Percentiles rank a stretch among this genome's conserved stretches.
These are phyloP conservation scores for Candida quercuum DNA, from an alignment of 805 yeast genomes.

Conservation along the genomic window DNA sequence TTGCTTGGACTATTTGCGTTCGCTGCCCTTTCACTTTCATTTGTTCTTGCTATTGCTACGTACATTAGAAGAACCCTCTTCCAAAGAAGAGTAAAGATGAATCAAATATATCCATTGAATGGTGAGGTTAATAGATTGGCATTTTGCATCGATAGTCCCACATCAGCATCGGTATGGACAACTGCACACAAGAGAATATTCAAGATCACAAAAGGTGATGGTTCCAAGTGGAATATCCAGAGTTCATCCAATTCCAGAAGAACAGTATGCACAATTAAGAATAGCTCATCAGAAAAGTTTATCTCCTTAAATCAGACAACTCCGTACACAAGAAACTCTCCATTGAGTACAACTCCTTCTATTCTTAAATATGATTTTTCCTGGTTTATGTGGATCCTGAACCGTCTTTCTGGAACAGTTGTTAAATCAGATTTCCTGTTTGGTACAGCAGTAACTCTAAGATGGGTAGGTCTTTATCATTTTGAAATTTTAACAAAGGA, in stretches of 20 bases:
- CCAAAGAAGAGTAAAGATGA: neutral
- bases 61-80: neutral
- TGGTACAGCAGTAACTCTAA: conserved; percentile 12
- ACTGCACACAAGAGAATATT: conserved; percentile 6
- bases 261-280: conserved; percentile 14
- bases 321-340: conserved; percentile 6
- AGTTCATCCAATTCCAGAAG: conserved; percentile 3
- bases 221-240: conserved; percentile 15
- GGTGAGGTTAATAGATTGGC: neutral
- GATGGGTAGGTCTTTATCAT: conserved; percentile 20
- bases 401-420: neutral
- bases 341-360: conserved; percentile 17
- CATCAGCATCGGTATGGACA: conserved; percentile 1
- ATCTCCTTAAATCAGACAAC: conserved; percentile 10
- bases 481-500: conserved; percentile 15
- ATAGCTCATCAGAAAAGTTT: conserved; percentile 13
- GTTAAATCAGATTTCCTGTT: conserved; percentile 11
- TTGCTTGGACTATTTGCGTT: no score
- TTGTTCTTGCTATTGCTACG: neutral
- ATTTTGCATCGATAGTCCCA: neutral
- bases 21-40: conserved; percentile 4
- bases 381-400: conserved; percentile 1
- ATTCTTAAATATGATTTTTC: conserved; percentile 9
- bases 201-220: conserved; percentile 9
- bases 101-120: conserved; percentile 1